Conservation (phyloP, 2,329 filamentous ascomycete genomes). For the Aciculosporium take region DNA sequence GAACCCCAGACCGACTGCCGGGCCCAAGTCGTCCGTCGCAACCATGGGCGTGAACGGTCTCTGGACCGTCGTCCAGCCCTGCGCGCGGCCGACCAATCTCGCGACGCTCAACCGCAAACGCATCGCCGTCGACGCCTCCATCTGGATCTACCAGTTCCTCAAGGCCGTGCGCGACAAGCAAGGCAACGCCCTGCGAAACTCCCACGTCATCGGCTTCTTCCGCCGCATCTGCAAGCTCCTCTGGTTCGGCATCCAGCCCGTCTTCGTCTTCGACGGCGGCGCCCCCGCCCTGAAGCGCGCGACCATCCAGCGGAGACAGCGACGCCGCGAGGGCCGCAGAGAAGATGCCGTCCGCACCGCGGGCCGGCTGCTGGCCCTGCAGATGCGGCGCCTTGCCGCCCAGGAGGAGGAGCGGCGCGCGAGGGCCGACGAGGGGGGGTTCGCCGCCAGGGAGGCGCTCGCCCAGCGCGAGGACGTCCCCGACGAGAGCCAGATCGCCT, state of each 20-base stretch:
- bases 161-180: slow-evolving; percentile 98
- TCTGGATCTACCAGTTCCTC: slow-evolving; percentile 99
- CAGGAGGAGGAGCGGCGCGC: slow-evolving; percentile 62
- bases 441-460: slow-evolving; percentile 21
- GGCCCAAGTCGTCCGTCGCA: not conserved
- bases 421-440: slow-evolving; percentile 28
- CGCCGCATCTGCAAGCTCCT: slow-evolving; percentile 94
- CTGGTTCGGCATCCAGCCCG: slow-evolving; percentile 89
- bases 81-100: slow-evolving; percentile 87
- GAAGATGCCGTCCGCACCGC: slow-evolving; percentile 91
- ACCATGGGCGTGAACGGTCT: slow-evolving; percentile 94
- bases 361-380: slow-evolving; percentile 77
- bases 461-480: slow-evolving; percentile 54
- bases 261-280: slow-evolving; percentile 96
- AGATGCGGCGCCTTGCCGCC: slow-evolving; percentile 83
- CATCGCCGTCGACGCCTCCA: slow-evolving; percentile 91
- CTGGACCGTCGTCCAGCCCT: slow-evolving; percentile 92
- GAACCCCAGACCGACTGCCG: not conserved
- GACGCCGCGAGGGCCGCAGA: slow-evolving; percentile 68
- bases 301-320: slow-evolving; percentile 69
- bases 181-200: slow-evolving; percentile 89
- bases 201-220: slow-evolving; percentile 95
- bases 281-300: slow-evolving; percentile 82
- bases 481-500: slow-evolving; percentile 57
- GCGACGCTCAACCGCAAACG: slow-evolving; percentile 93